Conservation (phyloP, 495 filamentous ascomycete species). For the Penicillium atrosanguineum region DNA sequence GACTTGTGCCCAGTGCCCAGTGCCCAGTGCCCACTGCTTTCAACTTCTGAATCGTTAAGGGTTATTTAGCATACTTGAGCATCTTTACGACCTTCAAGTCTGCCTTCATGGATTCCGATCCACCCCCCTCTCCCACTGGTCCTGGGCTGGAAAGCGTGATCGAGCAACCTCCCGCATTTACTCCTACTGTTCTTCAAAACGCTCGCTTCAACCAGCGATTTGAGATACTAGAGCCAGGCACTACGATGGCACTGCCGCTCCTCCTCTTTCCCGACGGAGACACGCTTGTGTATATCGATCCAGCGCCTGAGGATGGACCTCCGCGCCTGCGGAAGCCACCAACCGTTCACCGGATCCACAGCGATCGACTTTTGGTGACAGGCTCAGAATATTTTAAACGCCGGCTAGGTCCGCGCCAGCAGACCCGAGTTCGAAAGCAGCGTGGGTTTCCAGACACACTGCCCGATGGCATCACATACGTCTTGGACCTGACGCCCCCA, state of each 20-base stretch:
- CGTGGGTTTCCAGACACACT: conserved; percentile 30
- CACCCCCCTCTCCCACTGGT: not conserved
- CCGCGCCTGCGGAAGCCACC: conserved; percentile 9
- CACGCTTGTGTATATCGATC: conserved; percentile 56
- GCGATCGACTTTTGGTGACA: conserved; percentile 42
- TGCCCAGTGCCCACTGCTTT: not conserved
- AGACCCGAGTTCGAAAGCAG: conserved; percentile 26
- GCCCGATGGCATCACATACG: conserved; percentile 48
- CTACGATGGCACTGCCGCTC: conserved; percentile 14
- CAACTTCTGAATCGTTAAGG: not conserved
- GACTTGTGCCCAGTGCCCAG: not conserved
- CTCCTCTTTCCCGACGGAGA: conserved; percentile 41
- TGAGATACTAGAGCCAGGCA: too few species aligned
- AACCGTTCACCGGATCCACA: conserved; percentile 43
- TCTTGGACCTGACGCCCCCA: conserved; percentile 63
- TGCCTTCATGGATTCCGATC: not conserved
- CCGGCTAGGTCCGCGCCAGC: conserved; percentile 42
- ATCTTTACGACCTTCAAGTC: not conserved
- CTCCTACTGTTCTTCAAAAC: not conserved
- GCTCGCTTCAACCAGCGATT: not conserved
- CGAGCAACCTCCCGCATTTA: not conserved
- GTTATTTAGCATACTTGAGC: too few species aligned
- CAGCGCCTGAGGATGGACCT: conserved; percentile 27
- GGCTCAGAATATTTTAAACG: conserved; percentile 48
- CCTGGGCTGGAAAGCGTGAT: not conserved